Evolutionary conservation across 139 green algal species (phyloP).

Genomic region (Raphidocelis subcapitata): DNA sequence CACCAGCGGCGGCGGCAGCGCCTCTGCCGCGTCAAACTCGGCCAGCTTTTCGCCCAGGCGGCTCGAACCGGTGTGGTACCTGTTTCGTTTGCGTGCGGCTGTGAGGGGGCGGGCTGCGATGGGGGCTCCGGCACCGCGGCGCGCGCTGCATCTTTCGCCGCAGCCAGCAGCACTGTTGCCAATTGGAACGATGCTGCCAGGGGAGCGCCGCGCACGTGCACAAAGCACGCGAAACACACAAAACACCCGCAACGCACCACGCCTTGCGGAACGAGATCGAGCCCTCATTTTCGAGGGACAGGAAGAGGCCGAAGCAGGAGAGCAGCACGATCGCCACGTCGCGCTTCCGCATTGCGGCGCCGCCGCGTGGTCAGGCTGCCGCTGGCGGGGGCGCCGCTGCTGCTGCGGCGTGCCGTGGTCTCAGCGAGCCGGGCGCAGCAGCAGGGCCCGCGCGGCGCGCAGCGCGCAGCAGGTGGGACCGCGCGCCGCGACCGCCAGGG

Average conservation of each 20-base stretch:
- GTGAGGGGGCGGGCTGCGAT: not conserved
- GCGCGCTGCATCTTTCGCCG: not conserved
- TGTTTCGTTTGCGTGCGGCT: not conserved
- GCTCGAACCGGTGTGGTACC: conserved; percentile 4
- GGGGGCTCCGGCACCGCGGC: not conserved
- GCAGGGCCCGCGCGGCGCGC: no score
- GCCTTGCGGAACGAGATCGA: conserved; percentile 81
- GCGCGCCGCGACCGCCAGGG: no score
- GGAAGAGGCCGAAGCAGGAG: conserved; percentile 69
- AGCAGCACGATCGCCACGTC: conserved; percentile 83
- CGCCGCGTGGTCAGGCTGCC: no score
- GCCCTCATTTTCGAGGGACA: conserved; percentile 80
- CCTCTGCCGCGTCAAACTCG: conserved; percentile 23
- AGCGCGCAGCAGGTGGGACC: no score
- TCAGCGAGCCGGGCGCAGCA: no score
- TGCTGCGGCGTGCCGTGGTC: no score
- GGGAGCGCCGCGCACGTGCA: not conserved
- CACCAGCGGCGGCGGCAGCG: conserved; percentile 36
- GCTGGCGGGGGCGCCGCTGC: no score
- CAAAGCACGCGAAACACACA: no score
- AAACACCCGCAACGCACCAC: conserved; percentile 76
- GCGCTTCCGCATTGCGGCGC: conserved; percentile 69
- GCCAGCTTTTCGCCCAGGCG: conserved; percentile 23
- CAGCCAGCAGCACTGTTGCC: no score
- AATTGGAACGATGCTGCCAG: not conserved